Evolutionary conservation across 495 filamentous ascomycete species (phyloP), one percentile per base, ranked within the genome.

Genomic region (Aspergillus cavernicola): DNA sequence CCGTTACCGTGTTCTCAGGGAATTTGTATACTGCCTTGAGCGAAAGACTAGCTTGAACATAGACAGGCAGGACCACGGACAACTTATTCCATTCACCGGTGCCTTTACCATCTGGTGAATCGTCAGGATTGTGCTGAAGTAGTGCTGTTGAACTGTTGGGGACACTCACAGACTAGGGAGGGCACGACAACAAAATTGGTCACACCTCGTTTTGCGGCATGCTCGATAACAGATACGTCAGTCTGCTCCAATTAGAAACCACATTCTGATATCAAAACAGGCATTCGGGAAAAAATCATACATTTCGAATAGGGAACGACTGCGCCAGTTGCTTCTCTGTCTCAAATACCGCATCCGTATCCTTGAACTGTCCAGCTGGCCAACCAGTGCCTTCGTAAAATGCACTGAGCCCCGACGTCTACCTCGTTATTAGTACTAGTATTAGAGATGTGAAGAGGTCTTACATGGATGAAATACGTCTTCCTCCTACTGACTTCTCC

Each of bases 1-100:
- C 38, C 5, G 38, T 41, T 41, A 41, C 38, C 38, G 38, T 41
- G 18, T 41, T 41, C 20, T 41, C 38, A 41, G 38, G 38, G 38
- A 41, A 41, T 18, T 10, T 41, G 38, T 41, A 41, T 18, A 41
- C 38, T 22, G 38, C 38, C 19, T 24, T 6, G 38, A 2, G 2
- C 11, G 38, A 9, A 41, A 41, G 38, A 24, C 19, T 24, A 23
- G 38, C 19, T 11, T 41, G 38, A 23, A 41, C 20, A 13, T 41
- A 41, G 38, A 41, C 38, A n/a, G 38, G 38, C 38, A 41, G 38
- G 3, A 41, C 38, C 38, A 41, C 38, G 19, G 38, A 41, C 12
- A 41, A 2, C 38, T 41, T 41, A 8, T 41, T 41, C 38, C 38
- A 41, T 41, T 41, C 38, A 41, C 38, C 38, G 12, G 38, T 41